Base-by-base conservation (phyloP, 192 early-diverging fungal genomes). In the Podila clonocystis region DNA sequence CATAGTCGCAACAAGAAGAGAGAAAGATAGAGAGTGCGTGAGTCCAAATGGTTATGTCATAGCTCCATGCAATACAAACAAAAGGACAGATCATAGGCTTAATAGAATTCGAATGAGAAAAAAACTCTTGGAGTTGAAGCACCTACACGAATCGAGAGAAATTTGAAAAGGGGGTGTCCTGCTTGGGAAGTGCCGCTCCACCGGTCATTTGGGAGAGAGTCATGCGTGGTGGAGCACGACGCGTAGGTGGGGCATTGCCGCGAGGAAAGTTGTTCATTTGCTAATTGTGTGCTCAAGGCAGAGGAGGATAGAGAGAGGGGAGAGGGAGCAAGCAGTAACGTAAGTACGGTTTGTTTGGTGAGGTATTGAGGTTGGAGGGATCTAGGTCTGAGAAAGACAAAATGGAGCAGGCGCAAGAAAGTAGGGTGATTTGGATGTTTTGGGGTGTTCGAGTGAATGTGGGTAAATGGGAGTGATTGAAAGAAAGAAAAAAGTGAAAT, bases 81-180 rank as follows among this genome's bases (percentile, higher is more conserved):
- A 65, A 64, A 63, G 33, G 59, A 48, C 41, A 15, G 41, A 45
- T 45, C 41, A 45, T 45, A 15, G 11, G 11, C 12, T 0, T 2
- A 41, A 41, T 41, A 41, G 38, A 41, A 41, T 12, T 15, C 41
- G 11, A 15, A 45, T 45, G 41, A 45, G 26, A 65, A 20, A 4
- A 17, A 62, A 15, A 28, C 36, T 11, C 17, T 59, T 63, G 38
- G 24, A 57, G 20, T n/a, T 60, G 34, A 19, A 33, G 13, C 19
- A 77, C 89, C 83, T 87, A 91, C 91, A 93, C 90, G 68, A 86
- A 92, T 69, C 84, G 82, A 7, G 90, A 87, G 75, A 93, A 92
- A 70, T 91, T 92, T 20, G 89, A 73, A 82, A 93, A 93, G 33
- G 91, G 89, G 2, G 90, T 85, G 24, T 85, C 72, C 30, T 34